Percentiles rank a stretch among this genome's conserved stretches.
Evolutionary conservation across 768 basidiomycete genomes (phyloP).

Genomic region (Tulasnella sp.): DNA sequence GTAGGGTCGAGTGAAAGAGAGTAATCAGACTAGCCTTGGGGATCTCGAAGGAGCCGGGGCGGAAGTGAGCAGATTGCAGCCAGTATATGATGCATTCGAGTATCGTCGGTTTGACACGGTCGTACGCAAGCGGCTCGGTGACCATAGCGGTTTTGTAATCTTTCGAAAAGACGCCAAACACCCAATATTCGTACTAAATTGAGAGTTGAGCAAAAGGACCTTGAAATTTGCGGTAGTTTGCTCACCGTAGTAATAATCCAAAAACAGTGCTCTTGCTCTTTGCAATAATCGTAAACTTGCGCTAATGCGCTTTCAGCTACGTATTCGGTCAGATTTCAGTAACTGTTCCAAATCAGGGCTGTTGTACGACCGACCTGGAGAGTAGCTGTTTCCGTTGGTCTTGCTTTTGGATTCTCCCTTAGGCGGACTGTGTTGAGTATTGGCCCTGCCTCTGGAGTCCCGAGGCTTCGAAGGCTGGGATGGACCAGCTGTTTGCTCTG

Average conservation of each 20-base stretch:
- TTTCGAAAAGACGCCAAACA: background rate
- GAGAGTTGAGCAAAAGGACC: too few species aligned
- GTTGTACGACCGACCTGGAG: too few species aligned
- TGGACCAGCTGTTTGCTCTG: too few species aligned
- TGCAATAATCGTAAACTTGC: background rate
- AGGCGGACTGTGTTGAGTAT: too few species aligned
- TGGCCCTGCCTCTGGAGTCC: too few species aligned
- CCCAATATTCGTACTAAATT: background rate
- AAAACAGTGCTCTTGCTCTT: background rate
- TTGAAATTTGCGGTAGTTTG: background rate
- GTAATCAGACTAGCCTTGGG: background rate
- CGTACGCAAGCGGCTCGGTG: background rate
- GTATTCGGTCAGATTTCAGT: background rate
- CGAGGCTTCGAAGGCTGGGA: too few species aligned
- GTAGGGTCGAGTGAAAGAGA: too few species aligned
- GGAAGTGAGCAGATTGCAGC: slow-evolving; percentile 12
- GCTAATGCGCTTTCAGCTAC: background rate
- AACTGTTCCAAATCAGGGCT: too few species aligned
- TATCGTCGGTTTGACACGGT: background rate
- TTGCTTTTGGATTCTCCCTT: too few species aligned
- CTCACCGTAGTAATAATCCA: background rate
- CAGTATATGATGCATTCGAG: slow-evolving; percentile 15
- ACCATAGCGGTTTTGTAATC: background rate
- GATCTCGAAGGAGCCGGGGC: background rate
- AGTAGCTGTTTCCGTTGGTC: too few species aligned